These are phyloP conservation scores for Eucalyptus brandiana DNA, from an alignment of 345 rosid genomes.

Conservation along the genomic window DNA sequence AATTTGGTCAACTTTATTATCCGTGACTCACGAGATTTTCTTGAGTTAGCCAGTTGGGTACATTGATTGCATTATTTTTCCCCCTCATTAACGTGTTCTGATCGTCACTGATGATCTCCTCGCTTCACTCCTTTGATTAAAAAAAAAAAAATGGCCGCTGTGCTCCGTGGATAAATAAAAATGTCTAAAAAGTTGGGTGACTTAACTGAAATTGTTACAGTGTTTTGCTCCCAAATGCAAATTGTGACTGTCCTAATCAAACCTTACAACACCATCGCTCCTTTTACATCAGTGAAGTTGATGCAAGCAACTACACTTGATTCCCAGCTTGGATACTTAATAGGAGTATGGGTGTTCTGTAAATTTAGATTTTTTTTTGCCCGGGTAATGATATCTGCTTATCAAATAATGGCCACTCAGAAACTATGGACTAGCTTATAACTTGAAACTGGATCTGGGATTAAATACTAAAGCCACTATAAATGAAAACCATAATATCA, in stretches of 20 bases:
- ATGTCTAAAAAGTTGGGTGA: neutral
- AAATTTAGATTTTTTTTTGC: neutral
- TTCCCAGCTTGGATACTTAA: neutral
- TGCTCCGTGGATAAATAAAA: slow-evolving; percentile 1
- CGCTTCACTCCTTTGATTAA: neutral
- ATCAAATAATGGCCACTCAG: neutral
- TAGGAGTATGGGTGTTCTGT: neutral
- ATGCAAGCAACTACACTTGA: neutral
- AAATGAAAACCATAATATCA: neutral
- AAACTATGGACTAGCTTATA: neutral
- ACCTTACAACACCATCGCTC: neutral
- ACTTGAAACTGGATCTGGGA: neutral
- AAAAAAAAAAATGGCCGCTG: neutral
- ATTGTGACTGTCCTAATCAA: neutral
- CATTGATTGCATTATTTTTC: slow-evolving; percentile 6
- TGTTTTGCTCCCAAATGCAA: neutral
- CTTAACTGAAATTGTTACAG: neutral
- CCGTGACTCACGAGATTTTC: slow-evolving; percentile 40
- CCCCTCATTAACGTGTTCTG: slow-evolving; percentile 19
- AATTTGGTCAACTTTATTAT: neutral
- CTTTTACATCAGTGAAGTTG: neutral
- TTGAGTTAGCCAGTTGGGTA: slow-evolving; percentile 22
- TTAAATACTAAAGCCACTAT: neutral
- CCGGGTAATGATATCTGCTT: neutral
- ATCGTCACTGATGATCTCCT: neutral